Conservation (phyloP, 495 filamentous ascomycete species). For the Podospora comata region DNA sequence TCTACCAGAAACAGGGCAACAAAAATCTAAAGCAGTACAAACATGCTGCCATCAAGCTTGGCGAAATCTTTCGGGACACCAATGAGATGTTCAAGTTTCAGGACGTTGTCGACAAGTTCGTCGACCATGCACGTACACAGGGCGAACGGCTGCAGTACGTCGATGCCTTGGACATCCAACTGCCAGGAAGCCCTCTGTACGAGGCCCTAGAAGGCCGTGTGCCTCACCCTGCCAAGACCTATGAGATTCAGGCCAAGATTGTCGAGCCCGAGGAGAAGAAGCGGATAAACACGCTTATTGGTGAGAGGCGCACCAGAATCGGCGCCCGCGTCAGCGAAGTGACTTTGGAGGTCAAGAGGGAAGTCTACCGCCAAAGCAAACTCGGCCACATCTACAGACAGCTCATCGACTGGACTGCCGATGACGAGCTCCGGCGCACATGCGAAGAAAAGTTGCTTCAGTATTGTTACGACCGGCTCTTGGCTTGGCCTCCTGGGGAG, state of each 20-base stretch:
- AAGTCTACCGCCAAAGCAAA: slow-evolving; percentile 67
- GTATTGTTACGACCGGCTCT: slow-evolving; percentile 71
- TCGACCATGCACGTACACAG: slow-evolving; percentile 62
- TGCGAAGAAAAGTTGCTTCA: slow-evolving; percentile 91
- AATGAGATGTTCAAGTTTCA: slow-evolving; percentile 70
- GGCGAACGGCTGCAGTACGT: slow-evolving; percentile 71
- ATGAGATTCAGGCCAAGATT: slow-evolving; percentile 78
- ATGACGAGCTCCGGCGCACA: slow-evolving; percentile 76
- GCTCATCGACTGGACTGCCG: slow-evolving; percentile 83
- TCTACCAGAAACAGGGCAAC: slow-evolving; percentile 74
- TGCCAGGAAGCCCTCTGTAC: slow-evolving; percentile 77
- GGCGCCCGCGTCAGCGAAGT: slow-evolving; percentile 81
- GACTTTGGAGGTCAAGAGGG: slow-evolving; percentile 79
- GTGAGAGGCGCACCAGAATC: slow-evolving; percentile 79
- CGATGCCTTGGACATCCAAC: slow-evolving; percentile 65
- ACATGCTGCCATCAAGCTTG: slow-evolving; percentile 64
- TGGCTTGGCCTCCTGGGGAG: slow-evolving; percentile 56
- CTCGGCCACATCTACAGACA: slow-evolving; percentile 73
- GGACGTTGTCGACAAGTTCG: slow-evolving; percentile 76
- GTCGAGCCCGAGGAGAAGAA: slow-evolving; percentile 84
- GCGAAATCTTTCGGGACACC: slow-evolving; percentile 66
- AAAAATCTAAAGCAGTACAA: slow-evolving; percentile 72
- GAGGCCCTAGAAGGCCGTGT: slow-evolving; percentile 80
- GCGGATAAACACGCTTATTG: slow-evolving; percentile 86
- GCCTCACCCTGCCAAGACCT: slow-evolving; percentile 75